Base-by-base conservation (phyloP, 495 filamentous ascomycete genomes). In the Endocarpon pusillum region DNA sequence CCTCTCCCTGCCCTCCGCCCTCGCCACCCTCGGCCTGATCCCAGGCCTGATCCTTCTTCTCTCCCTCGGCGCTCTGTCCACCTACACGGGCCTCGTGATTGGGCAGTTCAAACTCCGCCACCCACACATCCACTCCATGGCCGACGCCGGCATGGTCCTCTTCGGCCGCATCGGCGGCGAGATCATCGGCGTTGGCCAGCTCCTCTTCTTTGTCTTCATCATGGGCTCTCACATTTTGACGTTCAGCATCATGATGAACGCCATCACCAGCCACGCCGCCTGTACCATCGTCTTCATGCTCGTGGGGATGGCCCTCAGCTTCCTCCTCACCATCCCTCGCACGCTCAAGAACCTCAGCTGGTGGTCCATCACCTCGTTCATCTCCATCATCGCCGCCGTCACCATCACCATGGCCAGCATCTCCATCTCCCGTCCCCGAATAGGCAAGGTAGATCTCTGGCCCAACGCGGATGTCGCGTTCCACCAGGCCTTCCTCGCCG, bases 191-290 rank as follows among this genome's bases (percentile, higher is more conserved):
- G 50, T 53, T 33, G 71, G 66, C 38, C 74, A 78, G 47, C 59
- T 69, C 16, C 42, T 81, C 29, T 75, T 85, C 51, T 61, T 85
- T 21, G 49, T 78, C 20, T 84, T 89, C 58, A 69, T 81, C 45
- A 78, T 81, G 61, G 75, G 69, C 17, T 79, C 76, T 20, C 82
- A 89, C 48, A 61, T 84, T 30, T 58, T 86, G 33, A 80, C 76
- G 0, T 84, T 83, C 49, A 70, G 65, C 18, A 79, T 87, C 42
- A 76, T 75, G 43, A 69, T 85, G 56, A 75, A 76, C 36, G 69
- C 62, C 16, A 55, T 86, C 33, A 75, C 77, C 0, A 46, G 69
- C 7, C 66, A 81, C 47, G 71, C 58, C 2, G 58, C 64, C 2
- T 89, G 83, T 51, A 75, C 76, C 2, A 68, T 85, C 37, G 63